Percentiles rank a stretch among this genome's conserved stretches.
These are phyloP conservation scores for Schizophyllum commune DNA, from an alignment of 1,284 basidiomycete genomes.

Conservation along the genomic window DNA sequence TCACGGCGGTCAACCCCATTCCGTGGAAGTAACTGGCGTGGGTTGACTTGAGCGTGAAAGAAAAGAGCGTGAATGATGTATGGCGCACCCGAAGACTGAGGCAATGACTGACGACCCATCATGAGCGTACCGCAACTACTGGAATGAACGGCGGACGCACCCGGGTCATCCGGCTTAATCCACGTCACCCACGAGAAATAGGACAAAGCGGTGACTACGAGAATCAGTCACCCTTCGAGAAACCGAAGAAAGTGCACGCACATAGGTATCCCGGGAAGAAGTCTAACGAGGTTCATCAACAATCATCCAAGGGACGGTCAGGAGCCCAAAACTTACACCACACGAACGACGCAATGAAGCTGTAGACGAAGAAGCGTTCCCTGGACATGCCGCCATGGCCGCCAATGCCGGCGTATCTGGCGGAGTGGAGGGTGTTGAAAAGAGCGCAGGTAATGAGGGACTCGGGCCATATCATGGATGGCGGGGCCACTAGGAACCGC, in stretches of 20 bases:
- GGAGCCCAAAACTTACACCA: constrained; percentile 52
- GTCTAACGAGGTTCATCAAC: constrained; percentile 20
- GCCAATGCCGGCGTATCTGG: constrained; percentile 42
- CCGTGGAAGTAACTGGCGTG: not conserved
- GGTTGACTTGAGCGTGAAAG: not conserved
- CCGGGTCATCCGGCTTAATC: constrained; percentile 28
- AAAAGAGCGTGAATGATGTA: not conserved
- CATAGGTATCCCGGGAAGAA: constrained; percentile 63
- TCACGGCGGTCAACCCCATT: constrained; percentile 32
- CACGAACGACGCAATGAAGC: constrained; percentile 36
- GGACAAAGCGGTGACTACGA: constrained; percentile 44
- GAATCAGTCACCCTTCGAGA: not conserved
- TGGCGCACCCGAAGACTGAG: constrained; percentile 34
- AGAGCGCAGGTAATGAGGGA: constrained; percentile 69
- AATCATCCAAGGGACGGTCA: constrained; percentile 21
- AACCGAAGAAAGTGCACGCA: constrained; percentile 10
- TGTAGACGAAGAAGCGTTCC: constrained; percentile 32
- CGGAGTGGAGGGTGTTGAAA: constrained; percentile 56
- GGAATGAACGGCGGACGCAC: constrained; percentile 15
- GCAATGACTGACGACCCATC: constrained; percentile 21
- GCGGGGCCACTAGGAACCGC: constrained; percentile 66
- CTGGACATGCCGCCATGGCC: constrained; percentile 50
- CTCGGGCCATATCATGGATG: constrained; percentile 80
- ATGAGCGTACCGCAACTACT: not conserved
- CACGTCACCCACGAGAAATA: constrained; percentile 56